A percentile compares a stretch with the other conserved stretches of the same genome.
phyloP scores from a whole-genome alignment of 202 grass and related monocot genomes.

The Setaria italica region DNA sequence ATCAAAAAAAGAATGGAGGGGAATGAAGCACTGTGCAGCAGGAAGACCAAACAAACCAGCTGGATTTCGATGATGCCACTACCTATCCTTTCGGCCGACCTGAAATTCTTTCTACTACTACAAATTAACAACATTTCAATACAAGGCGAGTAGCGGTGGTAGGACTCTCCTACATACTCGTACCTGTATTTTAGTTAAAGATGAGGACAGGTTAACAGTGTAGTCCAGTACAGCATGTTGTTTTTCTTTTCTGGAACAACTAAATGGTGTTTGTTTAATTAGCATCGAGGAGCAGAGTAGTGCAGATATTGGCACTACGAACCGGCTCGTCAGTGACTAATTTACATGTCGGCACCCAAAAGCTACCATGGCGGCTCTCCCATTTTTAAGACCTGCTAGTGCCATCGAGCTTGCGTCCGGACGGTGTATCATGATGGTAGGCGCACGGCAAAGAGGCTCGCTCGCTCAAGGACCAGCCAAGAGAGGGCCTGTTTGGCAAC shows the following conservation, averaged over 20 bases:
- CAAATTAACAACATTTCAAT: too few species aligned
- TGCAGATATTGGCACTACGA: too few species aligned
- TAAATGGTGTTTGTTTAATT: too few species aligned
- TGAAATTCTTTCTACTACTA: not conserved
- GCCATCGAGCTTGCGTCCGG: not conserved
- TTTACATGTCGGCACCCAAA: not conserved
- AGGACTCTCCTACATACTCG: not conserved
- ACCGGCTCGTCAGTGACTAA: too few species aligned
- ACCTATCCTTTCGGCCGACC: not conserved
- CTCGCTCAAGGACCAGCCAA: not conserved
- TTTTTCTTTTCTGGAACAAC: too few species aligned
- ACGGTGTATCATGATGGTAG: not conserved
- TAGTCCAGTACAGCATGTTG: not conserved
- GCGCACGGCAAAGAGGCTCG: too few species aligned
- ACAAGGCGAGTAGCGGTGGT: not conserved
- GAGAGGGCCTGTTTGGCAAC: too few species aligned
- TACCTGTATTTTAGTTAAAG: not conserved
- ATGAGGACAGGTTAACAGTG: not conserved
- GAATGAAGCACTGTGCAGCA: too few species aligned
- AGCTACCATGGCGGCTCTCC: too few species aligned
- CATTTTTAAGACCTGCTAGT: constrained; percentile 4
- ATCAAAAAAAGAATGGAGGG: too few species aligned
- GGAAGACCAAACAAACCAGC: not conserved
- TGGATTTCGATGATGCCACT: not conserved
- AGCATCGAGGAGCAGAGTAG: too few species aligned